These are phyloP conservation scores for Pleurotus ostreatus DNA, from an alignment of 768 basidiomycete genomes.

Conservation along the genomic window DNA sequence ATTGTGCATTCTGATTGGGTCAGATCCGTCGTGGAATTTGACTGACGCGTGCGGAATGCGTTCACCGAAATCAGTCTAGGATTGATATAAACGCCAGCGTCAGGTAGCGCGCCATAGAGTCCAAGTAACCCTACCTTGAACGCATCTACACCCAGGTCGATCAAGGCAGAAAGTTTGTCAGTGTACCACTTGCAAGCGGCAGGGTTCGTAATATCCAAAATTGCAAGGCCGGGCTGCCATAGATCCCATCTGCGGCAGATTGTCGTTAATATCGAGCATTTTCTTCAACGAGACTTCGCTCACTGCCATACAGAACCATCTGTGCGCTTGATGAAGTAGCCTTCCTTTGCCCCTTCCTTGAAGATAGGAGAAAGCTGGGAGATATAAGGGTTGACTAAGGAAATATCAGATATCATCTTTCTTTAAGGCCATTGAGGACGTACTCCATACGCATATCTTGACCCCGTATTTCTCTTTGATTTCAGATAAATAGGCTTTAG, in stretches of 20 bases:
- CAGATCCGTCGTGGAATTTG: slow-evolving; percentile 61
- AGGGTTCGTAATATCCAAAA: slow-evolving; percentile 60
- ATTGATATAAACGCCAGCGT: neutral
- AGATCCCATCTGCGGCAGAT: slow-evolving; percentile 44
- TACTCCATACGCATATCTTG: slow-evolving; percentile 73
- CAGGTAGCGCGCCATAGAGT: neutral
- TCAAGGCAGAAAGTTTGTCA: slow-evolving; percentile 41
- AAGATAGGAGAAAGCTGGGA: slow-evolving; percentile 68
- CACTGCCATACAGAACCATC: slow-evolving; percentile 69
- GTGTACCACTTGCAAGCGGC: slow-evolving; percentile 53
- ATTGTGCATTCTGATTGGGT: slow-evolving; percentile 70
- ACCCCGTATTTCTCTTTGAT: slow-evolving; percentile 62
- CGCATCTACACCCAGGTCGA: slow-evolving; percentile 52
- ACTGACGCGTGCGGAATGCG: slow-evolving; percentile 67
- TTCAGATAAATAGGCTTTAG: slow-evolving; percentile 55
- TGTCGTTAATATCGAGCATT: too few species aligned
- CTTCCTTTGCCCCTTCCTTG: slow-evolving; percentile 61
- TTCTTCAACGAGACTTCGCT: slow-evolving; percentile 21
- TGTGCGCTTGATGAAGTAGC: slow-evolving; percentile 65
- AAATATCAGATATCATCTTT: neutral
- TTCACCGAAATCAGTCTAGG: slow-evolving; percentile 73
- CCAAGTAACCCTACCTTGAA: slow-evolving; percentile 44
- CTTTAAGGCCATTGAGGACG: slow-evolving; percentile 13
- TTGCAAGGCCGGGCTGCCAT: slow-evolving; percentile 62
- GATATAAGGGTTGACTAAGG: slow-evolving; percentile 68